These are phyloP conservation scores for Leccinellum albellum DNA, from an alignment of 768 basidiomycete species.

Conservation along the genomic window DNA sequence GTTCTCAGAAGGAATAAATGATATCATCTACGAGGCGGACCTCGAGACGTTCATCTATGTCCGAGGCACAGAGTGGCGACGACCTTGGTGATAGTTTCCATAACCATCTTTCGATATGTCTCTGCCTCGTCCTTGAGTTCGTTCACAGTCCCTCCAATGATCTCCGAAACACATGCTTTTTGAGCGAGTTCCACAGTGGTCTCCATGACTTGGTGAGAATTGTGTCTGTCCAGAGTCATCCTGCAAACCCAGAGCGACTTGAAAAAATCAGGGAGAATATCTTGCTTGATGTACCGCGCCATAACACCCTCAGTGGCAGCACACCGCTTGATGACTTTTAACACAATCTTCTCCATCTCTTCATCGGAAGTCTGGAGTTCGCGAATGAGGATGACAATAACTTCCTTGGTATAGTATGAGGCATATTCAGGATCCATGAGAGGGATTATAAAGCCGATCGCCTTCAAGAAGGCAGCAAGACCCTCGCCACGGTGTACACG, in stretches of 20 bases:
- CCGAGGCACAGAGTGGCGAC: conserved; percentile 92
- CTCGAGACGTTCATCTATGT: conserved; percentile 95
- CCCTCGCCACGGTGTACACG: conserved; percentile 76
- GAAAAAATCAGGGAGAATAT: conserved; percentile 99
- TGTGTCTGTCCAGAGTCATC: conserved; percentile 95
- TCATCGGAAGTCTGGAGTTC: conserved; percentile 99
- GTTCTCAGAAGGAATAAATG: conserved; percentile 99
- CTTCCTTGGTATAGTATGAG: conserved; percentile 98
- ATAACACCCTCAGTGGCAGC: conserved; percentile 98
- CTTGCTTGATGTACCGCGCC: conserved; percentile 91
- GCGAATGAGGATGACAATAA: conserved; percentile 93
- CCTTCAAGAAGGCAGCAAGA: conserved; percentile 77
- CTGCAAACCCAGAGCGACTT: conserved; percentile 98
- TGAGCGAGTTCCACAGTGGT: conserved; percentile 98
- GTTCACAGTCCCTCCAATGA: conserved; percentile 77
- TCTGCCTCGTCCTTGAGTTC: conserved; percentile 59
- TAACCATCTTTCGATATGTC: conserved; percentile 98
- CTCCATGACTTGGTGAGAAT: conserved; percentile 96
- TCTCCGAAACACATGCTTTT: conserved; percentile 94
- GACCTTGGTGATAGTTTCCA: conserved; percentile 99
- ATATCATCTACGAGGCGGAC: conserved; percentile 95
- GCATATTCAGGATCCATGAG: conserved; percentile 99
- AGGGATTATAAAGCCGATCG: conserved; percentile 98
- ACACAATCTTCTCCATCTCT: conserved; percentile 99
- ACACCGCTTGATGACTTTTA: conserved; percentile 99